Conservation (phyloP, 768 basidiomycete genomes). For the Symmetrospora coprosmae region DNA sequence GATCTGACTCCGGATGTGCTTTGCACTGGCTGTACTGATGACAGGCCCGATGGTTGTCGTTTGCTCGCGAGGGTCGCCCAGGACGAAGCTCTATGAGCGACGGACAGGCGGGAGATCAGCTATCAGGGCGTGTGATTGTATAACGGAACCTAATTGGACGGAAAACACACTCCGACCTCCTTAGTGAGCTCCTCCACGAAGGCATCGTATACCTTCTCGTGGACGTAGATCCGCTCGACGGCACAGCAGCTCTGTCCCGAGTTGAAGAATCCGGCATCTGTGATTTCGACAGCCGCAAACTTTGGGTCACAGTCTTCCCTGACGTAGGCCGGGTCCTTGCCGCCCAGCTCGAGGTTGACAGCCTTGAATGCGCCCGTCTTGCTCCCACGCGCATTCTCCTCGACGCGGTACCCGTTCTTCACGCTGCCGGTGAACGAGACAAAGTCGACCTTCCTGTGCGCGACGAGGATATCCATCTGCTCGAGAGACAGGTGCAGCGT, state of each 20-base stretch:
- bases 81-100: conserved; percentile 69
- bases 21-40: conserved; percentile 70
- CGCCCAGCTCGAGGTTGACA: conserved; percentile 50
- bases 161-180: conserved; percentile 49
- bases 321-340: conserved; percentile 96
- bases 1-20: conserved; percentile 71
- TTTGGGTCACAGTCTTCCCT: conserved; percentile 51
- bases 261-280: conserved; percentile 92
- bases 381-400: conserved; percentile 48
- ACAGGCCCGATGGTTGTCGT: conserved; percentile 82
- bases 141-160: background rate
- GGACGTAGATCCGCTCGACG: conserved; percentile 91
- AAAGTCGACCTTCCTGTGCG: conserved; percentile 58
- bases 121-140: no score
- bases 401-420: conserved; percentile 57
- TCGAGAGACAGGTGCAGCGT: conserved; percentile 58
- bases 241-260: conserved; percentile 95
- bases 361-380: conserved; percentile 51
- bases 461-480: conserved; percentile 49
- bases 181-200: conserved; percentile 65
- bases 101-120: background rate
- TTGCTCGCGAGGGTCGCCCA: conserved; percentile 66
- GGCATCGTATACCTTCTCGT: conserved; percentile 61
- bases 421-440: conserved; percentile 88
- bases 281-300: conserved; percentile 70